Percentiles rank a stretch among this genome's conserved stretches.
Conservation (phyloP, 1,284 basidiomycete genomes). For the Papiliotrema flavescens region DNA sequence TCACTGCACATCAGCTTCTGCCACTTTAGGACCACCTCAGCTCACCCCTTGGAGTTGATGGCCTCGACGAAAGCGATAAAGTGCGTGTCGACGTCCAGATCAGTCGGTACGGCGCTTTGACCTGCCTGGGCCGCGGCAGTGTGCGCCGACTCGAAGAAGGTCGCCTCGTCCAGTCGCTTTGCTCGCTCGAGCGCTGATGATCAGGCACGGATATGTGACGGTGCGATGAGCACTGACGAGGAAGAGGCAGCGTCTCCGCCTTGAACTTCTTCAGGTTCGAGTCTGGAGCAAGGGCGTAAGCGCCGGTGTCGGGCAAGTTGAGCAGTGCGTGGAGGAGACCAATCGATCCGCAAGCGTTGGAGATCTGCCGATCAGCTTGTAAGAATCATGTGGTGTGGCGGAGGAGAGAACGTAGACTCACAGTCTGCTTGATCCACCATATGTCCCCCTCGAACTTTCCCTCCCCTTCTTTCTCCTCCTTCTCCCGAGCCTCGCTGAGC, state of each 20-base stretch:
- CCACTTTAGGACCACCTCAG: background rate
- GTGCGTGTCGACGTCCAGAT: constrained; percentile 61
- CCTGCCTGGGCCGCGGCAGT: constrained; percentile 63
- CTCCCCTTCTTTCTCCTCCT: constrained; percentile 46
- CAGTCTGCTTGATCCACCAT: constrained; percentile 53
- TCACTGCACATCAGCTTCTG: constrained; percentile 28
- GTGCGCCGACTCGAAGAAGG: constrained; percentile 73
- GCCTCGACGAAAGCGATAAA: constrained; percentile 79
- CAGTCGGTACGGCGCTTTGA: constrained; percentile 57
- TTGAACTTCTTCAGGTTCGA: constrained; percentile 41
- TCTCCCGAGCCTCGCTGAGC: constrained; percentile 55
- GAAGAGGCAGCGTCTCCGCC: constrained; percentile 26
- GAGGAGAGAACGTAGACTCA: constrained; percentile 17
- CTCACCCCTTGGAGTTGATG: constrained; percentile 36
- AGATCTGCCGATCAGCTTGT: constrained; percentile 57
- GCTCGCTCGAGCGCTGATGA: constrained; percentile 59
- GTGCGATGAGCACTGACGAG: constrained; percentile 20
- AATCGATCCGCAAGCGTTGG: constrained; percentile 86
- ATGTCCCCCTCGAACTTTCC: constrained; percentile 37
- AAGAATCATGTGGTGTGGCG: background rate
- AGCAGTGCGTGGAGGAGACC: constrained; percentile 69
- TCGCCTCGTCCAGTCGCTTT: constrained; percentile 65
- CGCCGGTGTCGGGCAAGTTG: constrained; percentile 35
- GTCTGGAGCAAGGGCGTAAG: constrained; percentile 24
- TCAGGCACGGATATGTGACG: background rate